Conservation (phyloP, 805 yeast species). For the Candida schatavii region DNA sequence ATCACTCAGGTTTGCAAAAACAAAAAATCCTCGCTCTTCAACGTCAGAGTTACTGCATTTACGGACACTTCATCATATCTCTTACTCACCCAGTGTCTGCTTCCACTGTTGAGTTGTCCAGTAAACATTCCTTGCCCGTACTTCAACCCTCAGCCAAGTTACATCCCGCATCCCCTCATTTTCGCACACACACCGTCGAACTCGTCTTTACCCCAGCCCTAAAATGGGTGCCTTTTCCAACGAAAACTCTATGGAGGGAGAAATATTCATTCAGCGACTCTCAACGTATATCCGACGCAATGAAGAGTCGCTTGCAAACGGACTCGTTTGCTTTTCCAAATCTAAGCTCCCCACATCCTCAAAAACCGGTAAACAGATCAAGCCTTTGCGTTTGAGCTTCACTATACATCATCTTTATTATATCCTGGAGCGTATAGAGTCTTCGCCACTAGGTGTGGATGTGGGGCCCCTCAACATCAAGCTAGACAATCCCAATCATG, state of each 20-base stretch:
- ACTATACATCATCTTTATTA: conserved; percentile 65
- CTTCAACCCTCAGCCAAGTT: too few relatives aligned
- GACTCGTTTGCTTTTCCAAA: conserved; percentile 52
- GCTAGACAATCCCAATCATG: conserved; percentile 55
- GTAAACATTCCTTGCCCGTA: too few relatives aligned
- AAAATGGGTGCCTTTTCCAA: conserved; percentile 24
- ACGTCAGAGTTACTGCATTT: too few relatives aligned
- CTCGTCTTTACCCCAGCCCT: not conserved
- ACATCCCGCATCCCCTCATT: not conserved
- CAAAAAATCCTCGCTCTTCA: too few relatives aligned
- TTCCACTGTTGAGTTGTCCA: too few relatives aligned
- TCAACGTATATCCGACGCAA: conserved; percentile 53
- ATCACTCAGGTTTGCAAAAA: too few relatives aligned
- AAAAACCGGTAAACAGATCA: conserved; percentile 22
- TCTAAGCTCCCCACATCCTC: conserved; percentile 12
- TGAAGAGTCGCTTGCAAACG: conserved; percentile 59
- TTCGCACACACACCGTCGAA: not conserved
- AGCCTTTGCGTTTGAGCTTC: conserved; percentile 55
- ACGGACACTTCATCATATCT: too few relatives aligned
- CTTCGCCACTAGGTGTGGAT: conserved; percentile 41
- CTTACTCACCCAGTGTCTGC: too few relatives aligned
- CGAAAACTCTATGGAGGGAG: conserved; percentile 50
- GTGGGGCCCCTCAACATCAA: conserved; percentile 64
- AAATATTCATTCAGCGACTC: conserved; percentile 52
- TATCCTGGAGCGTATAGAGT: conserved; percentile 56